A percentile compares a stretch with the other conserved stretches of the same genome.
Evolutionary conservation across 2,329 filamentous ascomycete genomes (phyloP).

Genomic region (Fusarium sp.): DNA sequence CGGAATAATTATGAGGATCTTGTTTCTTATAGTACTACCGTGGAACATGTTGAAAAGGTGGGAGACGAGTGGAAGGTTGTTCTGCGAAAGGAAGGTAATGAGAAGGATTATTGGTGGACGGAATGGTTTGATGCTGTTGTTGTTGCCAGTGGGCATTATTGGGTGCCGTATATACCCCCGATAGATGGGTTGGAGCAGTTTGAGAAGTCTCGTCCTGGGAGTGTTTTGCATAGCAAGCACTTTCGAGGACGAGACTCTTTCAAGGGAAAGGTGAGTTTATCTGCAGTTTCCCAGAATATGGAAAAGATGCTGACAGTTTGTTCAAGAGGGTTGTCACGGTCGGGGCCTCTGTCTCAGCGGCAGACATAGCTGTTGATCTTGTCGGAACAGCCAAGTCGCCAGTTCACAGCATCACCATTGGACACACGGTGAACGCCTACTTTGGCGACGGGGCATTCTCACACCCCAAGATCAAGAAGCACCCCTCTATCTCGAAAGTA

Average conservation of each 20-base stretch:
- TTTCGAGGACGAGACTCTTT: constrained; percentile 58
- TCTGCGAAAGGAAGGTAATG: constrained; percentile 50
- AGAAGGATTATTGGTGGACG: constrained; percentile 66
- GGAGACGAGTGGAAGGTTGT: constrained; percentile 61
- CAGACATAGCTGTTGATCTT: constrained; percentile 66
- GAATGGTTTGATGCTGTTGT: constrained; percentile 69
- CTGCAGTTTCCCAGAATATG: neutral
- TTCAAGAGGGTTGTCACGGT: constrained; percentile 65
- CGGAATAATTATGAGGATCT: constrained; percentile 62
- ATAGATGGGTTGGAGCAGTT: constrained; percentile 59
- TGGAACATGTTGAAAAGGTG: constrained; percentile 64
- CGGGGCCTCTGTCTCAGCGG: constrained; percentile 69
- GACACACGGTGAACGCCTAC: constrained; percentile 59
- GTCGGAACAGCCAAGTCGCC: constrained; percentile 55
- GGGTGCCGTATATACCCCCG: constrained; percentile 62
- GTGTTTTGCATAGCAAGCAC: constrained; percentile 63
- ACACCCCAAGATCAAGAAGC: constrained; percentile 60
- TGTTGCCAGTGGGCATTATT: constrained; percentile 67
- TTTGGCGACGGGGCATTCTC: constrained; percentile 67
- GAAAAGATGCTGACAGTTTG: neutral
- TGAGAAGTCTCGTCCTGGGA: constrained; percentile 55
- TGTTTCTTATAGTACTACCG: constrained; percentile 65
- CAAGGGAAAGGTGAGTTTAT: constrained; percentile 52
- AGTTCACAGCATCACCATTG: constrained; percentile 60
- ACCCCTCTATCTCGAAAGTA: constrained; percentile 59